Conservation (phyloP, 768 basidiomycete genomes). For the Boletus rex-veris region DNA sequence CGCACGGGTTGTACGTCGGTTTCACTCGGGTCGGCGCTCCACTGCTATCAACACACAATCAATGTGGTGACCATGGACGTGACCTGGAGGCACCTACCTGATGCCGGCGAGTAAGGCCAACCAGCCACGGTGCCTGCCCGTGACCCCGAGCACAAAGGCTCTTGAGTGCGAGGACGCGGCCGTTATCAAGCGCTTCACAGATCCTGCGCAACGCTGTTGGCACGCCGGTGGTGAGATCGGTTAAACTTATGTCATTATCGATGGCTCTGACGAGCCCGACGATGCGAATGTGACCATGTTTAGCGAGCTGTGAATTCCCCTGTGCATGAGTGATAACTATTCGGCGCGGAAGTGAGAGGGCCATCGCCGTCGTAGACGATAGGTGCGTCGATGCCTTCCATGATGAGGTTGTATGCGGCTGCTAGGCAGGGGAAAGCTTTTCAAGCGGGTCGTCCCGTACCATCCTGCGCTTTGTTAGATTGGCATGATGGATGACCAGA, state of each 20-base stretch:
- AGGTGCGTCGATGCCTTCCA: constrained; percentile 94
- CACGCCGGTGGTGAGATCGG: constrained; percentile 95
- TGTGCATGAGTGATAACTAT: constrained; percentile 81
- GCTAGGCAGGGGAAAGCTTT: constrained; percentile 79
- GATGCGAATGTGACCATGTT: constrained; percentile 84
- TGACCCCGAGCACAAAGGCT: constrained; percentile 97
- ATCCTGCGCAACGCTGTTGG: constrained; percentile 94
- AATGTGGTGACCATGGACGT: neutral
- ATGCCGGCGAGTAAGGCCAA: constrained; percentile 90
- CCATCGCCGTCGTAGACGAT: constrained; percentile 98
- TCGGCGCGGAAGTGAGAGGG: constrained; percentile 91
- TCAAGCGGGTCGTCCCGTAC: constrained; percentile 95
- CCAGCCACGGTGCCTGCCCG: constrained; percentile 99
- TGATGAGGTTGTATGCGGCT: constrained; percentile 88
- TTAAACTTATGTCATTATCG: constrained; percentile 99
- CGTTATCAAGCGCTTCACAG: constrained; percentile 97
- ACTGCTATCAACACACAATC: constrained; percentile 41
- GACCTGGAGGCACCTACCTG: constrained; percentile 47
- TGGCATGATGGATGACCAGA: no score
- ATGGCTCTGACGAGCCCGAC: constrained; percentile 99
- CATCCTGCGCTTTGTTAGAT: constrained; percentile 52
- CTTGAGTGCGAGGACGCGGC: constrained; percentile 95
- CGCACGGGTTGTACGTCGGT: constrained; percentile 74
- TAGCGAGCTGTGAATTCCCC: constrained; percentile 77
- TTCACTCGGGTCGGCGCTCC: constrained; percentile 72